Base-by-base conservation (phyloP, 2,329 filamentous ascomycete genomes). In the Didymella pomorum region DNA sequence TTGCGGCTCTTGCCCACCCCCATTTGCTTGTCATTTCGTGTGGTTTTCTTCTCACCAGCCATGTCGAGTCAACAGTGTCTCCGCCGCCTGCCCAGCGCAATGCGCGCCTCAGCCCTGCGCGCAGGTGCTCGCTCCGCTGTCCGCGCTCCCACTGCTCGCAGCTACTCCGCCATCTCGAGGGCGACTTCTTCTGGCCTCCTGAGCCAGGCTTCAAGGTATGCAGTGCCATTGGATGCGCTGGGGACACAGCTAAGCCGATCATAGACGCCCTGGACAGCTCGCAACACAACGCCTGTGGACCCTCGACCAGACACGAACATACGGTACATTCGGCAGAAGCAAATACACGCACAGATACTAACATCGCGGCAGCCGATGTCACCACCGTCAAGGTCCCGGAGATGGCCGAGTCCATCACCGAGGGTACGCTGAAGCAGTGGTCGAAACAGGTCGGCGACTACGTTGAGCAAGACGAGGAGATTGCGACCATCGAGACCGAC, bases 331-430 rank as follows among this genome's bases (percentile, higher is more conserved):
- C 48, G 10, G 28, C 1, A 39, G 21, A 10, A 8, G 18, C 39
- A n/a, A 39, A 4, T 3, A 37, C 14, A 20, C 9, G 1, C 21
- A 16, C 10, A 9, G 4, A 3, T 25, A 5, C 57, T 60, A 52
- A 60, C 39, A 10, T n/a, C n/a, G 10, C 41, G 39, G 31, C 61
- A 71, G 93, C 93, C 76, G 92, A 96, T 74, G 47, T 60, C 43
- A 89, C 87, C 68, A 81, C 94, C 64, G 88, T 99, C 78, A 94
- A 98, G 81, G 95, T 98, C 67, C 95, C 95, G 31, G 87, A 95
- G 76, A 98, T 99, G 95, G 95, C 95, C 64, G 95, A 99, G 80
- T 98, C 95, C 48, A 98, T 99, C 78, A 96, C 92, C 43, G 95
- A 99, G 80, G 95, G 95, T 61, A 99, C 95, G 21, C 79, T 99